These are phyloP conservation scores for Capsicum pubescens DNA, from an alignment of 257 asterid species.

Conservation along the genomic window DNA sequence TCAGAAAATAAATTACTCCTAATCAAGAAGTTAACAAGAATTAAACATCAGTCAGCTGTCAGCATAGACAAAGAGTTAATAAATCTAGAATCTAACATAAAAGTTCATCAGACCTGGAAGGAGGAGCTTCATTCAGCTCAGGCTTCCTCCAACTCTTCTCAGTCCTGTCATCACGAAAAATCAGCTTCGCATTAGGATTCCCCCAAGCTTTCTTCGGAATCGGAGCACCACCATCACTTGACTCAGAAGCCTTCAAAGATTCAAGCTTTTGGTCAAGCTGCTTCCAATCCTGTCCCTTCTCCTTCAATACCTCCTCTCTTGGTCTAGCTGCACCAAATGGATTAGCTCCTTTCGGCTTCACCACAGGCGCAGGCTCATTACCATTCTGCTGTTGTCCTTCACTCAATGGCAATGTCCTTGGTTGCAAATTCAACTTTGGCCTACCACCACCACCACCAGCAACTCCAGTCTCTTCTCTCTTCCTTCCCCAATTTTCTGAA, in stretches of 20 bases:
- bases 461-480: conserved; percentile 30
- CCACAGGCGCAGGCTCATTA: conserved; percentile 31
- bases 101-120: conserved; percentile 61
- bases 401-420: conserved; percentile 46
- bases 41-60: not conserved
- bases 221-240: conserved; percentile 40
- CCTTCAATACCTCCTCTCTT: conserved; percentile 96
- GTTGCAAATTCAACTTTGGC: conserved; percentile 48
- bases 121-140: conserved; percentile 52
- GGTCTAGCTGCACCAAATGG: conserved; percentile 97
- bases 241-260: conserved; percentile 47
- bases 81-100: conserved; percentile 31
- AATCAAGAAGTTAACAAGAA: not conserved
- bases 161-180: conserved; percentile 48
- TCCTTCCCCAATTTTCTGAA: conserved; percentile 39
- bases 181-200: conserved; percentile 64
- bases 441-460: conserved; percentile 28
- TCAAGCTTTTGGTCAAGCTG: conserved; percentile 83
- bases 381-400: conserved; percentile 47
- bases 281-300: conserved; percentile 92
- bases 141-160: conserved; percentile 88
- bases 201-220: conserved; percentile 60
- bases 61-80: not conserved
- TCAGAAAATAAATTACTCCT: not conserved
- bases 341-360: conserved; percentile 68